Percentiles rank a stretch among this genome's conserved stretches.
Evolutionary conservation across 768 basidiomycete genomes (phyloP).

Genomic region (Hygrophorus pudorinus): DNA sequence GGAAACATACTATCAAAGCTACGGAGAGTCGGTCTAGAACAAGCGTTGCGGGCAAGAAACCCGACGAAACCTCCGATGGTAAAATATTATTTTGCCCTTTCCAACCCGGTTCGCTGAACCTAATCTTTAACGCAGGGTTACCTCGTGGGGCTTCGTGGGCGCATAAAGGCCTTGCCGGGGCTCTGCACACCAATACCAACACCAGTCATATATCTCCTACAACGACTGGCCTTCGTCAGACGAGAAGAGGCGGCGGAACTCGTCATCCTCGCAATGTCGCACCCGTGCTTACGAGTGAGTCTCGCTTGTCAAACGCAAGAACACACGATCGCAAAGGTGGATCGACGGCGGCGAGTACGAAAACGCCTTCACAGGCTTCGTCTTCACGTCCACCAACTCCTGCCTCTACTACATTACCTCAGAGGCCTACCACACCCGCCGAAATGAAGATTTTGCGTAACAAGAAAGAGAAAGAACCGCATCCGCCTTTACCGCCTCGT

Average conservation of each 20-base stretch:
- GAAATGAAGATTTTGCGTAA: conserved; percentile 28
- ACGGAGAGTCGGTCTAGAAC: conserved; percentile 60
- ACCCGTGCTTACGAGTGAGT: conserved; percentile 19
- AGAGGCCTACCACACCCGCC: conserved; percentile 34
- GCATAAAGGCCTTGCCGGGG: conserved; percentile 24
- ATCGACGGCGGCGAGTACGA: conserved; percentile 21
- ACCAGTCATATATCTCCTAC: background rate
- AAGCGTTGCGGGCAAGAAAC: conserved; percentile 40
- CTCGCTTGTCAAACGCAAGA: conserved; percentile 23
- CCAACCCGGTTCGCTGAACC: conserved; percentile 5
- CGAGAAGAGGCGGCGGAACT: conserved; percentile 31
- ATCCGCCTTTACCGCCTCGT: conserved; percentile 18
- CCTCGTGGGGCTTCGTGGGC: conserved; percentile 66
- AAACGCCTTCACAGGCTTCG: conserved; percentile 41
- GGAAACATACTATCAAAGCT: conserved; percentile 90
- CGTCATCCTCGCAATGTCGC: conserved; percentile 30
- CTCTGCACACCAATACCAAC: conserved; percentile 1
- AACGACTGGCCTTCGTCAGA: conserved; percentile 24
- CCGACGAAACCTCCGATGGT: conserved; percentile 47
- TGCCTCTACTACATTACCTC: conserved; percentile 24
- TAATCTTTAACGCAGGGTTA: conserved; percentile 30
- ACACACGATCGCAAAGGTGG: conserved; percentile 34
- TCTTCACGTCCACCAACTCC: conserved; percentile 56
- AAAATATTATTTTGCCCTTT: conserved; percentile 5
- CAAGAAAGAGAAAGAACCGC: conserved; percentile 24